A percentile compares a stretch with the other conserved stretches of the same genome.
Evolutionary conservation across 345 rosid genomes (phyloP).

Genomic region (Eucalyptus tenuipes): DNA sequence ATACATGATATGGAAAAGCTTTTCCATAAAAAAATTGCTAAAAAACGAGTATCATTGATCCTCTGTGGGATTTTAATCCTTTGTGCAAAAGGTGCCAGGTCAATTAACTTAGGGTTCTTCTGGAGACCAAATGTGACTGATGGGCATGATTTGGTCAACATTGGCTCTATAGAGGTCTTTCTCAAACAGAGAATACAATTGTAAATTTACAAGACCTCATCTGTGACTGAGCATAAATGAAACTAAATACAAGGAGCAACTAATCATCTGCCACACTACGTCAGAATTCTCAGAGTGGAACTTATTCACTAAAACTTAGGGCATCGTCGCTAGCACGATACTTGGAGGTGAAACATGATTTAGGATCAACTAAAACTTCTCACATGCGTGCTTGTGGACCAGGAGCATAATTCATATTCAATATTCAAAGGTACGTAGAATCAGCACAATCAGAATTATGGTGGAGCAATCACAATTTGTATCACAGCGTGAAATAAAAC

Average conservation of each 20-base stretch:
- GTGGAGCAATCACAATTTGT: not conserved
- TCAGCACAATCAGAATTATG: not conserved
- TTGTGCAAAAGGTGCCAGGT: not conserved
- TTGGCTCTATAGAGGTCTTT: not conserved
- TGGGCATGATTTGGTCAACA: not conserved
- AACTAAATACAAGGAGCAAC: not conserved
- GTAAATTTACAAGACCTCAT: not conserved
- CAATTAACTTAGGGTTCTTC: not conserved
- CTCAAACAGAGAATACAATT: not conserved
- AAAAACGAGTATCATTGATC: not conserved
- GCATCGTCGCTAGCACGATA: not conserved
- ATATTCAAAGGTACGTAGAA: not conserved
- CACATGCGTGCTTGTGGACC: not conserved
- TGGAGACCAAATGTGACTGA: not conserved
- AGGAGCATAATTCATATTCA: not conserved
- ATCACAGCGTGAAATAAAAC: not conserved
- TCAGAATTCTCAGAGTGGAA: not conserved
- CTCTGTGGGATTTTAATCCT: not conserved
- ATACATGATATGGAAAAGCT: not conserved
- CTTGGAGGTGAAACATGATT: not conserved
- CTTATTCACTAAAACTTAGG: not conserved
- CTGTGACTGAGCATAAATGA: not conserved
- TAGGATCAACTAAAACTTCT: not conserved
- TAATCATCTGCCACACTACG: not conserved
- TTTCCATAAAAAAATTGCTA: not conserved